Evolutionary conservation across 2,329 filamentous ascomycete genomes (phyloP).

Genomic region (Ceratocystis ficicola): DNA sequence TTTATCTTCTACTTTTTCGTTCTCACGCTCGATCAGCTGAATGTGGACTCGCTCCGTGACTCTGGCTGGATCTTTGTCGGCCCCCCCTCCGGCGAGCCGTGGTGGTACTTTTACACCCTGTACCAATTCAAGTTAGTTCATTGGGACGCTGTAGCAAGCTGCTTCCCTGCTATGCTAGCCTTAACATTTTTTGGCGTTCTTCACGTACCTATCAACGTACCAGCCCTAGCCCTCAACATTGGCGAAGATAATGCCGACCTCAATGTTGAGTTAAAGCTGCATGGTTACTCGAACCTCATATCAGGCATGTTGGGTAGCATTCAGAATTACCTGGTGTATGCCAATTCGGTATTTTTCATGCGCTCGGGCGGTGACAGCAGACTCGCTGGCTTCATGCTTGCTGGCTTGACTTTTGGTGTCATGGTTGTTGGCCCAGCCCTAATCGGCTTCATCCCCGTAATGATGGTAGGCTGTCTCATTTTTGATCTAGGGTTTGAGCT

Average conservation of each 20-base stretch:
- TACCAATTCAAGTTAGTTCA: conserved; percentile 76
- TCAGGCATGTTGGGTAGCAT: conserved; percentile 83
- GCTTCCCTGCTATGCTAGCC: conserved; percentile 87
- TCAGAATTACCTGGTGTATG: conserved; percentile 93
- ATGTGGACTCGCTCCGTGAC: conserved; percentile 53
- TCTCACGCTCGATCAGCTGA: conserved; percentile 52
- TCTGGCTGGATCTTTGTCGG: conserved; percentile 86
- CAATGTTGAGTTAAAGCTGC: conserved; percentile 80
- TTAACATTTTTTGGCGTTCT: conserved; percentile 95
- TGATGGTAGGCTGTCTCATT: conserved; percentile 92
- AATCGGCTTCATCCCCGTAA: conserved; percentile 89
- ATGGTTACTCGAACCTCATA: conserved; percentile 83
- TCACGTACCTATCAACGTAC: conserved; percentile 96
- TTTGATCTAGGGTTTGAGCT: conserved; percentile 91
- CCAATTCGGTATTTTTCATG: conserved; percentile 95
- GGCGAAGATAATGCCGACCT: conserved; percentile 88
- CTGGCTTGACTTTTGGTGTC: conserved; percentile 63
- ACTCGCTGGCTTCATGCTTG: conserved; percentile 74
- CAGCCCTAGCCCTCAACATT: conserved; percentile 76
- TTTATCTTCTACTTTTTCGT: conserved; percentile 69
- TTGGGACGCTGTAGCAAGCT: conserved; percentile 71
- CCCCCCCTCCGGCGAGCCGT: conserved; percentile 73
- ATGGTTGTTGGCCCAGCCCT: conserved; percentile 76
- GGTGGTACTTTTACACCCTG: conserved; percentile 95
- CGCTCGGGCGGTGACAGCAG: conserved; percentile 79